These are phyloP conservation scores for Cajanus cajan DNA, from an alignment of 306 rosid genomes.

Conservation along the genomic window DNA sequence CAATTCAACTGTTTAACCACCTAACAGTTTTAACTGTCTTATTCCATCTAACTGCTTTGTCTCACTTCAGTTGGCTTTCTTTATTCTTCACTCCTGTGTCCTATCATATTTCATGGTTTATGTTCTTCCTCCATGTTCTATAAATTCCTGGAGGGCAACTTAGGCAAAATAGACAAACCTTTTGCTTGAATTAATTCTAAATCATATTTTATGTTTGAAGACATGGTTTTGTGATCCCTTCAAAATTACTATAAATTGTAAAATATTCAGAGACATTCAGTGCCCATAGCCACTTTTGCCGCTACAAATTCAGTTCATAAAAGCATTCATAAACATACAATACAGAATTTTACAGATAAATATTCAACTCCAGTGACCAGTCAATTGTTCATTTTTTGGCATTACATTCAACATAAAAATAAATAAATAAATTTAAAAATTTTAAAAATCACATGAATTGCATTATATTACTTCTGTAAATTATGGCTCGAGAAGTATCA, in stretches of 20 bases:
- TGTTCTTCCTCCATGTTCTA: not conserved
- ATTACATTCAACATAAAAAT: not conserved
- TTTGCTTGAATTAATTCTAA: not conserved
- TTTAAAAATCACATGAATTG: not conserved
- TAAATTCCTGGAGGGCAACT: not conserved
- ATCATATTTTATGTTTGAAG: not conserved
- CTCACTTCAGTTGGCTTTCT: conserved; percentile 1
- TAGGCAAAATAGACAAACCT: not conserved
- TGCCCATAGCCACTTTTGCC: not conserved
- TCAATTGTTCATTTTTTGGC: conserved; percentile 6
- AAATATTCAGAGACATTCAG: conserved; percentile 11
- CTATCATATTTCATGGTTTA: not conserved
- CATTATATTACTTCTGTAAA: not conserved
- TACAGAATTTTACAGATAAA: not conserved
- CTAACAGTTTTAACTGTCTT: not conserved
- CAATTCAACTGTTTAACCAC: not conserved
- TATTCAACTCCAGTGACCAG: not conserved
- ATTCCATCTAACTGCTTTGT: not conserved
- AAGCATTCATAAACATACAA: not conserved
- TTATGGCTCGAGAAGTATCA: not conserved
- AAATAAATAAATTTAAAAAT: no score
- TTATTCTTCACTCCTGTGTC: not conserved
- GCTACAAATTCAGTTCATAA: not conserved
- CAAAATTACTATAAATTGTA: conserved; percentile 7
- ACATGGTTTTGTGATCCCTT: not conserved